Conservation (phyloP, 257 asterid genomes). For the Nicotiana sylvestris region DNA sequence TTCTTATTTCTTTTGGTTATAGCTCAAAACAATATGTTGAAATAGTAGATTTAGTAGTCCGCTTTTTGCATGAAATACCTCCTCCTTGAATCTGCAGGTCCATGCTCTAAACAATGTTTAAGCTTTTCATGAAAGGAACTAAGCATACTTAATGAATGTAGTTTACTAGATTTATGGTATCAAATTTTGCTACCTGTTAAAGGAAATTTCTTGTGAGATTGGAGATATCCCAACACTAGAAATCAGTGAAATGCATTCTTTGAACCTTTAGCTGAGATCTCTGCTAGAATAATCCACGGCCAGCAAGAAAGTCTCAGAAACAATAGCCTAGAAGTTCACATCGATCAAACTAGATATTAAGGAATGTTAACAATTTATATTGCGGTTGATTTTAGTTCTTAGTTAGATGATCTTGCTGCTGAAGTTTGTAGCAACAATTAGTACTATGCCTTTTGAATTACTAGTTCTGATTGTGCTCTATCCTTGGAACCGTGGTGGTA, state of each 20-base stretch:
- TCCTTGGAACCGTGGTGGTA: background rate
- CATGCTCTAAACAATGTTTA: too few relatives aligned
- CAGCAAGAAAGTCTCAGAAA: slow-evolving; percentile 27
- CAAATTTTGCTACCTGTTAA: slow-evolving; percentile 10
- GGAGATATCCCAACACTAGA: slow-evolving; percentile 25
- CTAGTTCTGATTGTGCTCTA: background rate
- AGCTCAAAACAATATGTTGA: too few relatives aligned
- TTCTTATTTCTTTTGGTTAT: background rate
- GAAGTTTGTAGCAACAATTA: background rate
- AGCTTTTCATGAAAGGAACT: too few relatives aligned
- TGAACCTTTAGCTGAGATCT: slow-evolving; percentile 12
- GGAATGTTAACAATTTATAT: slow-evolving; percentile 23
- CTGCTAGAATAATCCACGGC: slow-evolving; percentile 23
- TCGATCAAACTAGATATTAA: slow-evolving; percentile 20
- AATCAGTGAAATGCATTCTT: slow-evolving; percentile 19
- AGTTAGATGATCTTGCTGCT: background rate
- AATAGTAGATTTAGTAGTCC: background rate
- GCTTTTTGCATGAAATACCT: too few relatives aligned
- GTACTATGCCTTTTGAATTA: background rate
- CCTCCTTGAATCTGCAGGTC: too few relatives aligned
- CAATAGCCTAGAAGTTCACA: slow-evolving; percentile 11
- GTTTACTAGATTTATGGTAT: background rate
- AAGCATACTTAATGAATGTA: too few relatives aligned
- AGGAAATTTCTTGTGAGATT: slow-evolving; percentile 23
- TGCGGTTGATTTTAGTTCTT: background rate